Evolutionary conservation across 1,139 yeast species (phyloP), one percentile per base, ranked within the genome.

Genomic region (Kodamaea sp.): DNA sequence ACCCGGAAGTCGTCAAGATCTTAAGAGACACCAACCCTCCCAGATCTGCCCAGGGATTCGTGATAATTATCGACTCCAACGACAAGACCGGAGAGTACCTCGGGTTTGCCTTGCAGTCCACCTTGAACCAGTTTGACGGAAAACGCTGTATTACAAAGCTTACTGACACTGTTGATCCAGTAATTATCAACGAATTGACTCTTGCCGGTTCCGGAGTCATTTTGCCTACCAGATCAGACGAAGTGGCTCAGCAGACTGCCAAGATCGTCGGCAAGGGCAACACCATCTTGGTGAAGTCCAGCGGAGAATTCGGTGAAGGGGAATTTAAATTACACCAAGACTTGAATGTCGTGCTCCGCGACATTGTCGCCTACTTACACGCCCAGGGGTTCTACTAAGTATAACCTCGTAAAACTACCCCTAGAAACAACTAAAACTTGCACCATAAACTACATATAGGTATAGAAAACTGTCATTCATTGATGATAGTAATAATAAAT

Each of bases 21-120:
- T 76, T 90, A 53, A 83, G 97, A 59, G 94, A 88, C 50, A 80
- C 94, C 29, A 90, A 90, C 62, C 97, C 97, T 41, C 96, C 97
- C 43, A 82, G 97, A 65, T 77, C 73, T 41, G 63, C 74, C 42
- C 97, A 90, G 68, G 97, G 97, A 27, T 90, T 90, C 63, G 88
- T 86, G 8, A 66, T 82, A 47, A 72, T 79, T 44, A 69, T 80
- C 26, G 83, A 83, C 46, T 67, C 73, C 53, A 76, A 75, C 56
- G 73, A 65, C 55, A 73, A 76, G 35, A 76, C 80, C 39, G 70
- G 70, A 27, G 72, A 66, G 28, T 61, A 66, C 44, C 66, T 90
- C 46, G 79, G 94, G 7, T 81, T 80, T 52, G 97, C 97, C 8
- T 73, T 90, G 48, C 87, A 89, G 60, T 86, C 94, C 27, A 86